Base-by-base conservation (phyloP, 2,329 filamentous ascomycete species). In the Diaporthe nobilis region DNA sequence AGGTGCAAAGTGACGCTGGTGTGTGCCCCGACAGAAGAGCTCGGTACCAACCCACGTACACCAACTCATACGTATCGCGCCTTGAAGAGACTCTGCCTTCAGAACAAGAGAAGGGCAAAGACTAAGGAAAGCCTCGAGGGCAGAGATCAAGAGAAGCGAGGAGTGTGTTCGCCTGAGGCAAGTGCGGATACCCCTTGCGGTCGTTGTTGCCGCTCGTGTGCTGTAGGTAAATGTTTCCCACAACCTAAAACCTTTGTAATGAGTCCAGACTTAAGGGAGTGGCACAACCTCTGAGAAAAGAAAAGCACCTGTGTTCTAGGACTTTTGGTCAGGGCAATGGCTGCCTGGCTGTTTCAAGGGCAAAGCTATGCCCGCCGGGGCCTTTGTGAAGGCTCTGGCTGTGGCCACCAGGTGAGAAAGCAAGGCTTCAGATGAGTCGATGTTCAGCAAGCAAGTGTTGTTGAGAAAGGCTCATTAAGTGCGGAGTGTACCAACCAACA, bases 1-100 rank as follows among this genome's bases (percentile, higher is more conserved):
- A 61, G 34, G 31, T 68, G 63, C 44, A 68, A 39, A n/a, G 44
- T 22, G 47, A 53, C 42, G 34, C 47, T 68, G 65, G 13, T 42
- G 13, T 67, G 28, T 28, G 4, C 8, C 15, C 25, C 17, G 37
- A 42, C 22, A 55, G 34, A 70, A 28, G 20, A 55, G 47, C 47
- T 53, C 39, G 65, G 47, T 22, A 51, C 44, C 63, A 34, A 47
- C 15, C 60, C 17, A 44, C 61, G 61, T 25, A 39, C 31, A 34
- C 13, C 6, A 39, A 42, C 15, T 6, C 34, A 25, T 28, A 12
- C 17, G 34, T 25, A 42, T 15, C n/a, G 6, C 17, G 6, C 65
- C 6, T 22, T n/a, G 8, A 22, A 39, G 5, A 42, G 44, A 51
- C 22, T 17, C 31, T 15, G 17, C 22, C 7, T 5, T 51, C 9